Percentiles rank a stretch among this genome's conserved stretches.
These are phyloP conservation scores for Zygoascus flipseniorum DNA, from an alignment of 805 yeast genomes.

Conservation along the genomic window DNA sequence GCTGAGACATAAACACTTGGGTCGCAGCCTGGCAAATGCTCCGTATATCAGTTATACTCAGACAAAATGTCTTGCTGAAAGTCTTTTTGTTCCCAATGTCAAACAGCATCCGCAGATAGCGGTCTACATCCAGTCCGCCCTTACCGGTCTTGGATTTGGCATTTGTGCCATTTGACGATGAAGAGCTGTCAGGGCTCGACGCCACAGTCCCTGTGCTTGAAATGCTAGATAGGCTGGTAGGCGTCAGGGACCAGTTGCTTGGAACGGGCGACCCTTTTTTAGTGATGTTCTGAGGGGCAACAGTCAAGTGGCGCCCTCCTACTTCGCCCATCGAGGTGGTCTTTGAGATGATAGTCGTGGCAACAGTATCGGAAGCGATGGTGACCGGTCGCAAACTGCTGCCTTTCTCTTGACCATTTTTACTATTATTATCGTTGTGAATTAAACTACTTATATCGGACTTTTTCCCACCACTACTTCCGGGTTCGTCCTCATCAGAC, in stretches of 20 bases:
- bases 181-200: background rate
- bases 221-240: background rate
- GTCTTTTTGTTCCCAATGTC: slow-evolving; percentile 78
- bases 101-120: slow-evolving; percentile 58
- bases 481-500: slow-evolving; percentile 22
- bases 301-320: background rate
- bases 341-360: background rate
- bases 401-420: background rate
- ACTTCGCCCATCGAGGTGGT: background rate
- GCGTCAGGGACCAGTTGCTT: background rate
- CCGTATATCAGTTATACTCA: slow-evolving; percentile 74
- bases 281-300: background rate
- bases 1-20: slow-evolving; percentile 80
- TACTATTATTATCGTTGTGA: background rate
- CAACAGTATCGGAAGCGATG: background rate
- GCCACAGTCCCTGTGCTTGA: background rate
- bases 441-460: background rate
- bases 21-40: slow-evolving; percentile 72
- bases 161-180: background rate
- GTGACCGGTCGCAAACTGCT: background rate
- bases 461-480: slow-evolving; percentile 18
- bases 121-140: slow-evolving; percentile 46
- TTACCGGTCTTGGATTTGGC: slow-evolving; percentile 31
- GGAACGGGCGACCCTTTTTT: background rate
- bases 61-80: slow-evolving; percentile 72